A percentile compares a stretch with the other conserved stretches of the same genome.
Evolutionary conservation across 1,284 basidiomycete species (phyloP).

Genomic region (Leccinum subfulvum): DNA sequence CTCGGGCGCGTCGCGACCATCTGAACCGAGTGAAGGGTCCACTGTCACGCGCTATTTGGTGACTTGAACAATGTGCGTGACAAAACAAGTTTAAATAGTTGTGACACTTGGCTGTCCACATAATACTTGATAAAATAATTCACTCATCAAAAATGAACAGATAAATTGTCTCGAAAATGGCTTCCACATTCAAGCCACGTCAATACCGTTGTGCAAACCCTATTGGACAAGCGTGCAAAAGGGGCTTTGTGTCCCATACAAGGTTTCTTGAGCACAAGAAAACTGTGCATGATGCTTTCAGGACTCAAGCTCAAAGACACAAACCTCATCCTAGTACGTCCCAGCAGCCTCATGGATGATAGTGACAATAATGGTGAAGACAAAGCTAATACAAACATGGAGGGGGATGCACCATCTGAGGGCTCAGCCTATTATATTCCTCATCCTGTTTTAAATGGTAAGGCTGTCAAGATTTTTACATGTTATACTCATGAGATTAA

Average conservation of each 20-base stretch:
- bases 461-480: background rate
- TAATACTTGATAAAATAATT: no score
- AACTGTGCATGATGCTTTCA: background rate
- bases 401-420: background rate
- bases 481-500: background rate
- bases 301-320: background rate
- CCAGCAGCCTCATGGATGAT: background rate
- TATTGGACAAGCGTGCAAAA: background rate
- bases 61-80: no score
- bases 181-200: no score
- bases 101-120: no score
- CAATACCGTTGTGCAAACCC: background rate
- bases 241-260: background rate
- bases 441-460: background rate
- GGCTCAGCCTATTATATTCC: background rate
- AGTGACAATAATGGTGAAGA: no score
- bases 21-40: no score
- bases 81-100: no score
- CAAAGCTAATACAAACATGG: no score
- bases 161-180: no score
- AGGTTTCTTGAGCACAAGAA: background rate
- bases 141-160: no score
- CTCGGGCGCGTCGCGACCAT: no score
- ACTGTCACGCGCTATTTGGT: no score
- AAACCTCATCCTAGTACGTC: background rate